Percentiles rank a stretch among this genome's conserved stretches.
Evolutionary conservation across 2,329 filamentous ascomycete genomes (phyloP).

Genomic region (Hypoxylon sp.): DNA sequence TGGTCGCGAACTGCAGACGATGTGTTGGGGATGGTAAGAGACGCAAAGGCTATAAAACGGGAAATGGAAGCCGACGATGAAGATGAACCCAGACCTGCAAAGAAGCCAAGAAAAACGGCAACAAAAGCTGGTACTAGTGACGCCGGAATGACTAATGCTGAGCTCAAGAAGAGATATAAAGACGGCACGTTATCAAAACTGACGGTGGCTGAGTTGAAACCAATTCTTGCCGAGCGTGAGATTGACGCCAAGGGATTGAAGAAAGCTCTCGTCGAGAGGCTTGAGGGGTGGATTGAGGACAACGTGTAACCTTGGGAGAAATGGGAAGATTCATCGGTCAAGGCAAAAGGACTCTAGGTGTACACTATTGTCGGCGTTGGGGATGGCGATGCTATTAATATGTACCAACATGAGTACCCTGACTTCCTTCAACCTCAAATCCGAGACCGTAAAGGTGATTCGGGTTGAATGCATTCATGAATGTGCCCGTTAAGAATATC

Average conservation of each 20-base stretch:
- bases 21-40: slow-evolving; percentile 60
- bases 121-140: slow-evolving; percentile 53
- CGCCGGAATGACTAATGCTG: slow-evolving; percentile 60
- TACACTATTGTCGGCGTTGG: slow-evolving; percentile 8
- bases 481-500: too few species aligned
- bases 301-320: slow-evolving; percentile 51
- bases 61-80: slow-evolving; percentile 64
- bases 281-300: slow-evolving; percentile 71
- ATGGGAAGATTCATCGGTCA: slow-evolving; percentile 11
- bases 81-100: slow-evolving; percentile 60
- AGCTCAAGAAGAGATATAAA: slow-evolving; percentile 63
- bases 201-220: slow-evolving; percentile 68
- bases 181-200: slow-evolving; percentile 66
- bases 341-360: neutral
- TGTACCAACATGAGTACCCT: neutral
- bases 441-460: neutral
- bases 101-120: slow-evolving; percentile 61
- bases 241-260: slow-evolving; percentile 68
- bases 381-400: slow-evolving; percentile 4
- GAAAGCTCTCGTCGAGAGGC: slow-evolving; percentile 67
- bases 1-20: slow-evolving; percentile 80
- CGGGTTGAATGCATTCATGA: too few species aligned
- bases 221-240: slow-evolving; percentile 63
- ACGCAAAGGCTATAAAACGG: slow-evolving; percentile 65
- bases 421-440: neutral